Percentiles rank a stretch among this genome's conserved stretches.
These are phyloP conservation scores for Psidium guajava DNA, from an alignment of 345 rosid genomes.

Conservation along the genomic window DNA sequence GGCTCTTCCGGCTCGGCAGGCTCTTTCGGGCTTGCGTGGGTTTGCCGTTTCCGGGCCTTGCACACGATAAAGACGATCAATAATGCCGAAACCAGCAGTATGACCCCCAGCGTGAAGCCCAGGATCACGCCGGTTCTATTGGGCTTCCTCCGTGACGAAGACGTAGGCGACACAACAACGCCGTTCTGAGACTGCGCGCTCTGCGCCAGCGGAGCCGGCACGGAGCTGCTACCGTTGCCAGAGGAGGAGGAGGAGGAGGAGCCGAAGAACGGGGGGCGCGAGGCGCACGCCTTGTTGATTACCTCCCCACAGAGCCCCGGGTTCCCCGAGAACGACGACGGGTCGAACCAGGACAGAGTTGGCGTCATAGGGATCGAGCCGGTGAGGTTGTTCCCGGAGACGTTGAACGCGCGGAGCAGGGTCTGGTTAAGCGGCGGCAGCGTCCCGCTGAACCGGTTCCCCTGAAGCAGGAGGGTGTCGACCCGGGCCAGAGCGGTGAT, in stretches of 20 bases:
- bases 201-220: constrained; percentile 42
- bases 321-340: constrained; percentile 48
- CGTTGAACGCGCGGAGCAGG: constrained; percentile 37
- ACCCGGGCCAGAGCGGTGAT: constrained; percentile 42
- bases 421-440: constrained; percentile 73
- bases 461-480: constrained; percentile 47
- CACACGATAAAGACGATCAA: constrained; percentile 28
- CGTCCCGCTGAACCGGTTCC: constrained; percentile 53
- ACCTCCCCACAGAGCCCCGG: constrained; percentile 82
- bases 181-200: constrained; percentile 37
- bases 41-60: constrained; percentile 14
- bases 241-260: constrained; percentile 12
- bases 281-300: constrained; percentile 42
- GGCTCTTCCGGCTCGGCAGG: not conserved
- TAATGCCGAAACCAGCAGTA: constrained; percentile 28
- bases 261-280: constrained; percentile 58
- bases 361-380: constrained; percentile 61
- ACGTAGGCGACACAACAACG: constrained; percentile 15
- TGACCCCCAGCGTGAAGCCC: constrained; percentile 38
- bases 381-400: constrained; percentile 68
- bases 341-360: constrained; percentile 46
- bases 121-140: constrained; percentile 27
- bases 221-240: constrained; percentile 1
- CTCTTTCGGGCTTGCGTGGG: not conserved
- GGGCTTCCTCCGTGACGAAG: constrained; percentile 27